phyloP scores from a whole-genome alignment of 73 alveolate species.

The Tetrahymena malaccensis region DNA sequence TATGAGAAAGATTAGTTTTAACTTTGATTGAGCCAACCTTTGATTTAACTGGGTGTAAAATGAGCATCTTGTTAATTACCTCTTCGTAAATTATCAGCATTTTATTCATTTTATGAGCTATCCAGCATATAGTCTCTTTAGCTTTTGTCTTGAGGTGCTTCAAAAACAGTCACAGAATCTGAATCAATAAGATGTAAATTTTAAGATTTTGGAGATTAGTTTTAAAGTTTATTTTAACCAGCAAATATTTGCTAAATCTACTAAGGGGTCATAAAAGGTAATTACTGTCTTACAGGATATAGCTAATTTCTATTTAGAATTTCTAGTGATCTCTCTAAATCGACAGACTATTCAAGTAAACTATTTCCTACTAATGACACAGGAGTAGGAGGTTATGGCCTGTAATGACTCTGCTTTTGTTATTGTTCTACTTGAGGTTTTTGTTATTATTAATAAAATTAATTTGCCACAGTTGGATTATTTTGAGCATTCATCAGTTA shows the following conservation, averaged over 20 bases:
- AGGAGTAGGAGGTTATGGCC: background rate
- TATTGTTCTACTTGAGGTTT: background rate
- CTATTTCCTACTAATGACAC: background rate
- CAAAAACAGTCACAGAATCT: background rate
- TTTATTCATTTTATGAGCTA: background rate
- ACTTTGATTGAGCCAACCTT: background rate
- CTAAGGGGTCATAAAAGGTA: background rate
- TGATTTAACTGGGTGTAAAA: background rate
- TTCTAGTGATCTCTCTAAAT: background rate
- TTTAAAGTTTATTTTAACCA: background rate
- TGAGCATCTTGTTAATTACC: background rate
- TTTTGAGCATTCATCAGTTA: background rate
- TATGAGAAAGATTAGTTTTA: background rate
- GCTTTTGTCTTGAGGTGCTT: background rate
- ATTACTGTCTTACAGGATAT: background rate
- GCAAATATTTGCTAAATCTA: background rate
- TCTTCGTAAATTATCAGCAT: background rate
- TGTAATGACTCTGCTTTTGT: background rate
- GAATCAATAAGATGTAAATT: background rate
- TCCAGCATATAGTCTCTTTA: background rate
- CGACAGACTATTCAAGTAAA: background rate
- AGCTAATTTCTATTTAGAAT: background rate
- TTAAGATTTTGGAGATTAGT: background rate
- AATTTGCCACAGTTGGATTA: background rate
- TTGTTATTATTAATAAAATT: background rate